Percentiles rank a stretch among this genome's conserved stretches.
phyloP scores from a whole-genome alignment of 1,284 basidiomycete genomes.

The Polyporus tsugae region DNA sequence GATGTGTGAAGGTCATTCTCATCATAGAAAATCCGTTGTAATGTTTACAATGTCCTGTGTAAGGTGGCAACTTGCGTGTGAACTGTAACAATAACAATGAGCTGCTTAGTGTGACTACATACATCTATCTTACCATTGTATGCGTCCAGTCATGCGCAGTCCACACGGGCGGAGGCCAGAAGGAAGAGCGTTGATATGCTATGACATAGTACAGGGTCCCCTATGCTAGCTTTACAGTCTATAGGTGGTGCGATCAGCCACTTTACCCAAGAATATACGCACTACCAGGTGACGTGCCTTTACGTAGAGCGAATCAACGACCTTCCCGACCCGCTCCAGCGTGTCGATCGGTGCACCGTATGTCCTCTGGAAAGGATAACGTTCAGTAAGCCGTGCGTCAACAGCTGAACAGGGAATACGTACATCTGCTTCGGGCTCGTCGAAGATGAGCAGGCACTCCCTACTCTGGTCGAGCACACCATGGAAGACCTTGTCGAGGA shows the following conservation, averaged over 20 bases:
- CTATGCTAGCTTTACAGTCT: conserved; percentile 2
- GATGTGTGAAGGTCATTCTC: neutral
- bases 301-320: conserved; percentile 78
- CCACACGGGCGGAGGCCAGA: neutral
- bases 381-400: neutral
- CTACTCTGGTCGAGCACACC: conserved; percentile 97
- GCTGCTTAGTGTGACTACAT: too few species aligned
- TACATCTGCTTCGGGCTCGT: conserved; percentile 86
- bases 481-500: conserved; percentile 93
- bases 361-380: conserved; percentile 62
- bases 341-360: conserved; percentile 91
- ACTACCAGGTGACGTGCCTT: too few species aligned
- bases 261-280: too few species aligned
- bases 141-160: neutral
- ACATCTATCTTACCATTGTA: too few species aligned
- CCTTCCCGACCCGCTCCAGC: conserved; percentile 89
- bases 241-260: neutral
- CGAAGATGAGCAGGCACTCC: conserved; percentile 91
- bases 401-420: conserved; percentile 36
- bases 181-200: too few species aligned
- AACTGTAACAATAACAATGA: too few species aligned
- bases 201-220: neutral
- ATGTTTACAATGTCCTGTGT: neutral
- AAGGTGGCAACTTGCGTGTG: too few species aligned
- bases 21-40: neutral